Percentiles rank a stretch among this genome's conserved stretches.
Conservation (phyloP, 1,284 basidiomycete species). For the Marasmius tenuissimus region DNA sequence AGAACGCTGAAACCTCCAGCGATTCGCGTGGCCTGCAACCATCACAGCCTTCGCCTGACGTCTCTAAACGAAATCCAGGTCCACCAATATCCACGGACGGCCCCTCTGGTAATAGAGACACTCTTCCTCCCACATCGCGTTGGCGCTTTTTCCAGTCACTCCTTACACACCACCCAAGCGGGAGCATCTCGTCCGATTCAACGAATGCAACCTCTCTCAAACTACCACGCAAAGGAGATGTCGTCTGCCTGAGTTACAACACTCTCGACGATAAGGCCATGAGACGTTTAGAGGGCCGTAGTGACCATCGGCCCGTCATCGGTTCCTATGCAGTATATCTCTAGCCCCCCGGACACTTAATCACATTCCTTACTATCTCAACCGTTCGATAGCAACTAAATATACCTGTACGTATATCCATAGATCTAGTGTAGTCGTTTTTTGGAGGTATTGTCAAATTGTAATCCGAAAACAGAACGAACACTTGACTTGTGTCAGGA, state of each 20-base stretch:
- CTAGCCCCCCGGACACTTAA: constrained; percentile 22
- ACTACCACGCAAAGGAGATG: constrained; percentile 50
- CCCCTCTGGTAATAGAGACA: constrained; percentile 23
- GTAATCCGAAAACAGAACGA: not conserved
- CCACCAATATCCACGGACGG: constrained; percentile 18
- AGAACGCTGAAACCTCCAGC: constrained; percentile 3
- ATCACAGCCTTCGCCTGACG: not conserved
- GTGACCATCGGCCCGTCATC: constrained; percentile 79
- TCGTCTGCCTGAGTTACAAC: constrained; percentile 68
- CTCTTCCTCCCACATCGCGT: constrained; percentile 32
- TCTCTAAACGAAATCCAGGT: not conserved
- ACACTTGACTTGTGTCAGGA: too few relatives aligned
- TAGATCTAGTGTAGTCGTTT: not conserved
- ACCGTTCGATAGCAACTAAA: not conserved
- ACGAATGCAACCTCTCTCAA: constrained; percentile 21
- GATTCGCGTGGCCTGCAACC: not conserved
- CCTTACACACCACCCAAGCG: constrained; percentile 35
- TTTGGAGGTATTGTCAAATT: not conserved
- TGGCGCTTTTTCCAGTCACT: constrained; percentile 63
- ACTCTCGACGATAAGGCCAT: constrained; percentile 78
- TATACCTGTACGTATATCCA: not conserved
- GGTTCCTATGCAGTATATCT: constrained; percentile 68
- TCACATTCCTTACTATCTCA: not conserved
- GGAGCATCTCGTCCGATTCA: constrained; percentile 23
- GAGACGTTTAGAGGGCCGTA: constrained; percentile 73